Conservation (phyloP, 2,329 filamentous ascomycete species). For the Sphaerulina populicola region DNA sequence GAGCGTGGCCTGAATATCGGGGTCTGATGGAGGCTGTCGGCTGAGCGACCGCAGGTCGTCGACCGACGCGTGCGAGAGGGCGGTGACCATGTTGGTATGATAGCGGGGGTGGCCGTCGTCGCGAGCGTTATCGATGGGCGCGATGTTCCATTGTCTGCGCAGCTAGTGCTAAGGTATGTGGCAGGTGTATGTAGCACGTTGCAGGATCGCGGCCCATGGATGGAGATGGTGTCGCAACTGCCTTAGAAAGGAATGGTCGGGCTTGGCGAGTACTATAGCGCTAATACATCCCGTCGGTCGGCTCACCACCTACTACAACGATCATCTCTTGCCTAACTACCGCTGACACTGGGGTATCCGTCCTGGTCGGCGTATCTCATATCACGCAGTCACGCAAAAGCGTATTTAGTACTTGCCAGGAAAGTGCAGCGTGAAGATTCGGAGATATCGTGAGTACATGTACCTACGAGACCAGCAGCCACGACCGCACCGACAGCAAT, state of each 20-base stretch:
- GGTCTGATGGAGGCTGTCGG: conserved; percentile 39
- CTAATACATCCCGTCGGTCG: no score
- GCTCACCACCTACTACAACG: conserved; percentile 1
- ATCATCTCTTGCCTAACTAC: conserved; percentile 9
- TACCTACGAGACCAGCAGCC: neutral
- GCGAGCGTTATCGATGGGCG: neutral
- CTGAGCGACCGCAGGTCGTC: conserved; percentile 30
- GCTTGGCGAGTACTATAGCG: no score
- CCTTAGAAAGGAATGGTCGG: no score
- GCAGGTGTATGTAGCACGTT: neutral
- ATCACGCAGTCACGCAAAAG: conserved; percentile 1
- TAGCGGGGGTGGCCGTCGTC: neutral
- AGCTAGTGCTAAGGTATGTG: neutral
- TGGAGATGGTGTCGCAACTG: no score
- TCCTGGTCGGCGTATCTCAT: conserved; percentile 11
- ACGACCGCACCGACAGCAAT: neutral
- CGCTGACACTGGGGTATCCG: conserved; percentile 3
- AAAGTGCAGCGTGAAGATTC: neutral
- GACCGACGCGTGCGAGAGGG: conserved; percentile 19
- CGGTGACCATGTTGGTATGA: conserved; percentile 17
- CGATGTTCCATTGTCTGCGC: neutral
- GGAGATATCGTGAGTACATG: neutral
- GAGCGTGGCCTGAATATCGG: conserved; percentile 57
- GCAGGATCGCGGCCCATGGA: neutral
- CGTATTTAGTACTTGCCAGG: neutral